Base-by-base conservation (phyloP, 768 basidiomycete species). In the Tulasnella sp. region DNA sequence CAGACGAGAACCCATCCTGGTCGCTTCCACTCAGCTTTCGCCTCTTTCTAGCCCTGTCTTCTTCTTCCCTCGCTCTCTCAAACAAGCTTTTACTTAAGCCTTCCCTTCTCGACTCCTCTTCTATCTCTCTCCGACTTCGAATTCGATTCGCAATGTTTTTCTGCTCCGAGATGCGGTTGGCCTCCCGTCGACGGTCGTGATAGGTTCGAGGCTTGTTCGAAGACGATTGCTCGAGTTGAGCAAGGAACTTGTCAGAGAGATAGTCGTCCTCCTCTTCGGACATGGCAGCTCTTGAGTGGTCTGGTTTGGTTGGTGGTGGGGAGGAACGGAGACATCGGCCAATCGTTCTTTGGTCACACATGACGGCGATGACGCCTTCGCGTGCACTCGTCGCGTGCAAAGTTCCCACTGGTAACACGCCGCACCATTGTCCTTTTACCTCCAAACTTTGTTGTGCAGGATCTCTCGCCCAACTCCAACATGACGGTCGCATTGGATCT, bases 181-280 rank as follows among this genome's bases (percentile, higher is more conserved):
- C 91, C 80, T 94, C 90, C 84, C 92, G 92, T 18, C 95, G 92
- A 72, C 90, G 87, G 83, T 94, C 90, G 22, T 88, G 86, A 83
- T 96, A 96, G 0, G 94, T 93, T 80, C 48, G 22, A 42, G 34
- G 79, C 79, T 22, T 16, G 34, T n/a, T 4, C 34, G 28, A 16
- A 85, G 82, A 44, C 85, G 79, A 11, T 88, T 44, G 28, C 84
- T 80, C n/a, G 87, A 75, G 0, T 88, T 88, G 37, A 80, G 88
- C 82, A 5, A 96, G 89, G 86, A 96, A 96, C 84, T 94, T 96
- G 88, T 95, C 94, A 44, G 94, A 95, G 76, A 96, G 90, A 84
- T 96, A 96, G 87, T 96, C 93, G 83, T 94, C 94, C 83, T 96
- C 94, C 81, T 90, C 91, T 82, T 90, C 90, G 76, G 92, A 91